phyloP scores from a whole-genome alignment of 495 filamentous ascomycete species.

The Daldinia vernicosa region DNA sequence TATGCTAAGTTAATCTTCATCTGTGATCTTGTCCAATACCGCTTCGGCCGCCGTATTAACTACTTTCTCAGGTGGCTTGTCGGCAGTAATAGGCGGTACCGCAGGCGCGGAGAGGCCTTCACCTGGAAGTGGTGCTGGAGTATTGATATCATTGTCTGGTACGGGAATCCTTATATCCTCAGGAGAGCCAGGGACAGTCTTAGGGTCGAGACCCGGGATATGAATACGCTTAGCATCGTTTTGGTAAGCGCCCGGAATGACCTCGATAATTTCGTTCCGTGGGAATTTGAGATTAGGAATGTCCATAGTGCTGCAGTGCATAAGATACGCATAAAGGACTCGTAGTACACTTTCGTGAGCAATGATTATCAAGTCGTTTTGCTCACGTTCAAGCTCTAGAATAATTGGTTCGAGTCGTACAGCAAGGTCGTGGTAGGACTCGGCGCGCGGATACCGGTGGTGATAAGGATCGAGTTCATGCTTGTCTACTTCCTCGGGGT shows the following conservation, averaged over 20 bases:
- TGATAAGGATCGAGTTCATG: constrained; percentile 97
- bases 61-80: constrained; percentile 56
- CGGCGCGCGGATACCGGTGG: constrained; percentile 93
- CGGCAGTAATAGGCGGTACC: constrained; percentile 41
- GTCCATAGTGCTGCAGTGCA: constrained; percentile 97
- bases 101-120: constrained; percentile 49
- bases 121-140: constrained; percentile 35
- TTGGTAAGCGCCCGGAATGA: constrained; percentile 96
- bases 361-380: constrained; percentile 96
- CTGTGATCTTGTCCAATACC: constrained; percentile 57
- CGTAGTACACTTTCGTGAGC: constrained; percentile 96
- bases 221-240: constrained; percentile 91
- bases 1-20: constrained; percentile 51
- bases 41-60: constrained; percentile 56
- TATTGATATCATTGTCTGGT: constrained; percentile 51
- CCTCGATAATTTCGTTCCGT: constrained; percentile 97
- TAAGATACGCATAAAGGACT: constrained; percentile 96
- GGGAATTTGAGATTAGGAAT: constrained; percentile 95
- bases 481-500: constrained; percentile 88
- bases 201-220: constrained; percentile 62
- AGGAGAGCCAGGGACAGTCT: constrained; percentile 69
- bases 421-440: constrained; percentile 99
- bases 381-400: constrained; percentile 94
- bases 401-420: constrained; percentile 99
- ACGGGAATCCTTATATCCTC: constrained; percentile 88